Evolutionary conservation across 2,329 filamentous ascomycete species (phyloP), one percentile per base, ranked within the genome.

Genomic region (Venturia aucupariae): DNA sequence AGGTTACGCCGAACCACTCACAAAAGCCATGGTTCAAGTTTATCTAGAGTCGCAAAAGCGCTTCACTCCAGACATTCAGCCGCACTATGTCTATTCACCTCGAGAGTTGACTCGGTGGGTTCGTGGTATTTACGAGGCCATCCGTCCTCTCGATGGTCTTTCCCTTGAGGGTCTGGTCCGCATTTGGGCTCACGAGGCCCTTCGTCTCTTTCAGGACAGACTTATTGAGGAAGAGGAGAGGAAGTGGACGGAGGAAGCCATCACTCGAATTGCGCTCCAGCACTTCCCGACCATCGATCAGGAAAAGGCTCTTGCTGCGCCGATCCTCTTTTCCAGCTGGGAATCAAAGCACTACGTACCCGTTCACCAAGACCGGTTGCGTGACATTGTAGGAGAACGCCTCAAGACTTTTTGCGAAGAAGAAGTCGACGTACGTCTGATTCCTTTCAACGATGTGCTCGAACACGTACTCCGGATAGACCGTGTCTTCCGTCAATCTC

Each of bases 251-350:
- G 89, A 94, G 46, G 90, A 96, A 67, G 86, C 89, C 15, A 90
- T 97, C 48, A 86, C 86, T 63, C 86, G 90, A 59, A 93, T 97
- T 71, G 94, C 94, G 0, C 78, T 94, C 51, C 90, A 97, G 67
- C 86, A 90, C 73, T 99, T 99, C 83, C 94, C 94, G 0, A 96
- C 87, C n/a, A 90, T 99, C 67, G 90, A 99, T 67, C 90, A 97
- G 69, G 83, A 89, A 54, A 89, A 91, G 75, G 92, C 94, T 60
- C 84, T 99, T 38, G 90, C 90, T 68, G 91, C 91, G 0, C 95
- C 94, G 0, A 97, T 99, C 64, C 80, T 99, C 64, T 99, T 96
- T 82, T 99, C 95, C 7, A 99, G 99, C 78, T 99, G 94, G 94
- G 83, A 99, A 6, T 97, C 93, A 15, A 97, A 96, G 85, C 90